Base-by-base conservation (phyloP, 768 basidiomycete species). In the Tulasnella sp. region DNA sequence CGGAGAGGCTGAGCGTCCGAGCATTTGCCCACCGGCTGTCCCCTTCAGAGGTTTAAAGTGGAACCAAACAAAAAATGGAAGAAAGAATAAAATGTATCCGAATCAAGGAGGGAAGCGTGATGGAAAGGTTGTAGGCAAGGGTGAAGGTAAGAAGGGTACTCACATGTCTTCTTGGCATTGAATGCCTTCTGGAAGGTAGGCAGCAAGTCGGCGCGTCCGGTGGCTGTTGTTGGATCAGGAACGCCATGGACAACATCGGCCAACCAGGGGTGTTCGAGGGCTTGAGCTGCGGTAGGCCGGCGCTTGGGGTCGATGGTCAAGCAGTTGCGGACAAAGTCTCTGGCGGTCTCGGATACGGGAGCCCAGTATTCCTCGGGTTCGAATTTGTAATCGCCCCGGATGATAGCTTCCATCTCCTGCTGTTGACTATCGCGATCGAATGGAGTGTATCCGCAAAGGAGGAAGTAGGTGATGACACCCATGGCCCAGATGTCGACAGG, bases 401-500 rank as follows among this genome's bases (percentile, higher is more conserved):
- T 82, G 73, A 98, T 97, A 32, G 94, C 94, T 65, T 94, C 83
- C 84, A 92, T 93, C 72, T 98, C 94, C 62, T 82, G 80, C 64
- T 79, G 79, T 65, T 85, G 85, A 2, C 77, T 81, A 58, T 97
- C 93, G 23, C 90, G 82, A 68, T 98, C 93, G 67, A 99, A 99
- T 0, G 96, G 96, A 4, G 96, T 99, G 73, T 98, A 93, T 2
- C 88, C 82, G 50, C 82, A 83, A 25, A 97, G 82, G 3, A 97
- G 73, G 82, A 96, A 96, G 72, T 97, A 97, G 11, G 94, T 87
- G 69, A 99, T 93, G 48, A 99, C 94, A 36, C 94, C 94, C 80
- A 98, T 93, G 0, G 94, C 92, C 93, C 91, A 93, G 55, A 94
- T 72, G 65, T 94, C 94, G 15, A 96, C 93, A 7, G 93, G 92